phyloP scores from a whole-genome alignment of 148 eudicot species.

The Fallopia convolvulus region DNA sequence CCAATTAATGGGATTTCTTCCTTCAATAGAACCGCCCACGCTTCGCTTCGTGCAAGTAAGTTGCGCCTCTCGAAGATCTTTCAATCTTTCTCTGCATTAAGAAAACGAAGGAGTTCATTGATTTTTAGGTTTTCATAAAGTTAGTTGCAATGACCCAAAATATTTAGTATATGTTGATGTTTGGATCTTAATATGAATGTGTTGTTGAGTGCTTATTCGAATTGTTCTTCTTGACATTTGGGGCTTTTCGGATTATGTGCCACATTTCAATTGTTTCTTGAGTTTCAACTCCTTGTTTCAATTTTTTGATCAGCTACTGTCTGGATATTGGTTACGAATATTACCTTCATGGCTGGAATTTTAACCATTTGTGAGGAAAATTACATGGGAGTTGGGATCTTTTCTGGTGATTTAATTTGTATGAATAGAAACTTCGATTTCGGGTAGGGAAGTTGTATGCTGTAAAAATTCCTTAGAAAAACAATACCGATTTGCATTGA shows the following conservation, averaged over 20 bases:
- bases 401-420: background rate
- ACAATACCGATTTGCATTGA: too few relatives aligned
- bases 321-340: too few relatives aligned
- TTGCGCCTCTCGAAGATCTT: slow-evolving; percentile 1
- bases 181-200: background rate
- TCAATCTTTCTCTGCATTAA: background rate
- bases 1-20: slow-evolving; percentile 28
- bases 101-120: background rate
- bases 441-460: background rate
- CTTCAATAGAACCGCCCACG: slow-evolving; percentile 19
- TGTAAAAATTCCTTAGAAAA: too few relatives aligned
- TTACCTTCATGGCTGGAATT: background rate
- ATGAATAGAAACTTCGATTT: background rate
- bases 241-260: too few relatives aligned
- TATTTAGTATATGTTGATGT: background rate
- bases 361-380: background rate
- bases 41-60: slow-evolving; percentile 49
- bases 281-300: background rate
- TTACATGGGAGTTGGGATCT: background rate
- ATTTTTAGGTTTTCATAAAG: background rate
- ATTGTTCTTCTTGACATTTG: background rate
- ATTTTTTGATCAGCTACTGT: background rate
- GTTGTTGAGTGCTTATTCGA: background rate
- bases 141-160: background rate
- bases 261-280: too few relatives aligned